Evolutionary conservation across 2,329 filamentous ascomycete genomes (phyloP).

Genomic region (Phyllosticta citribraziliensis): DNA sequence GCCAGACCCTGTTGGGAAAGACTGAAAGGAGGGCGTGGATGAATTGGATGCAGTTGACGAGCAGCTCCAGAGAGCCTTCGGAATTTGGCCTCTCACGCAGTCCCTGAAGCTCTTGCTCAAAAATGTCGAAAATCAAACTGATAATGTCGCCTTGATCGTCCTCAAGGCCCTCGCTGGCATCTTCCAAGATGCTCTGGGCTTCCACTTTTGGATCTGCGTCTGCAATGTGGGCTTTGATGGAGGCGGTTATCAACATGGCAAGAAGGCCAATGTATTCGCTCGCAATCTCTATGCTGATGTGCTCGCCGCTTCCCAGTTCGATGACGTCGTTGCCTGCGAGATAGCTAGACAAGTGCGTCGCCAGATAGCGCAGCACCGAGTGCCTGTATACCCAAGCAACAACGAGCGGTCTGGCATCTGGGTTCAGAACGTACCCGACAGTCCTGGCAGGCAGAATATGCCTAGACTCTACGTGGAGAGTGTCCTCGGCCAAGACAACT

Average conservation of each 20-base stretch:
- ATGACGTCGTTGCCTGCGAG: conserved; percentile 45
- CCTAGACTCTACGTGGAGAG: conserved; percentile 23
- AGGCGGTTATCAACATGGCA: conserved; percentile 52
- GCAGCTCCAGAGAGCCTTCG: conserved; percentile 55
- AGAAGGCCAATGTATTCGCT: conserved; percentile 67
- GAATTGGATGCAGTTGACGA: conserved; percentile 72
- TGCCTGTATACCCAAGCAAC: conserved; percentile 66
- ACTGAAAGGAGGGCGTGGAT: conserved; percentile 59
- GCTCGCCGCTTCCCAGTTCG: conserved; percentile 36
- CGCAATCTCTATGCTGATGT: conserved; percentile 50
- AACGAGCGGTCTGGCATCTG: conserved; percentile 60
- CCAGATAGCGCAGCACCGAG: conserved; percentile 70
- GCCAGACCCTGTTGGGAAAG: conserved; percentile 82
- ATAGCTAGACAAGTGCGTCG: conserved; percentile 53
- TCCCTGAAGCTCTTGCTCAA: conserved; percentile 56
- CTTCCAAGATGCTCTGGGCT: conserved; percentile 38
- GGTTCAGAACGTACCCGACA: conserved; percentile 62
- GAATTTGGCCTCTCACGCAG: conserved; percentile 45
- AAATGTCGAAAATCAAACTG: conserved; percentile 70
- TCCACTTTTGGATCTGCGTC: conserved; percentile 17
- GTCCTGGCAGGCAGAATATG: conserved; percentile 54
- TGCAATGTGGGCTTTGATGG: conserved; percentile 15
- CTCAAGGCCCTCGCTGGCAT: conserved; percentile 40
- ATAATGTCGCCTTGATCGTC: conserved; percentile 60
- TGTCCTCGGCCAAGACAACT: conserved; percentile 26